A percentile compares a stretch with the other conserved stretches of the same genome.
phyloP scores from a whole-genome alignment of 2,329 filamentous ascomycete genomes.

The Calonectria honghensis region DNA sequence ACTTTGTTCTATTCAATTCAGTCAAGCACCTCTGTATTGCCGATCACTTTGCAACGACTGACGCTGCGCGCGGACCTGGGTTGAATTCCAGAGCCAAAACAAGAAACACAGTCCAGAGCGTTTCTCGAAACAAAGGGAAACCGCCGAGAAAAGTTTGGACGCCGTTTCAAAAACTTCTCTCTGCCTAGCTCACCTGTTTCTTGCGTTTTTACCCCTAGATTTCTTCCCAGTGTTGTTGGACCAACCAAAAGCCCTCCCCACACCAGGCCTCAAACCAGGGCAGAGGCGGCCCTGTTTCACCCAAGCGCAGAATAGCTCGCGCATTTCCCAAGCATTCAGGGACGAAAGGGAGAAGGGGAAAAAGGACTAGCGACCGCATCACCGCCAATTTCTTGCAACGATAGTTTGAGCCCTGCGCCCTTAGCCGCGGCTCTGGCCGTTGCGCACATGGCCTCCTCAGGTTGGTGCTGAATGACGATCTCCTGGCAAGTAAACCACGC shows the following conservation, averaged over 20 bases:
- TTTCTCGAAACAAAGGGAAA: constrained; percentile 44
- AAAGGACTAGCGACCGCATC: neutral
- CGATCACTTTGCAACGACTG: constrained; percentile 1
- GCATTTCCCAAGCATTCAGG: neutral
- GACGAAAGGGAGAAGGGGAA: neutral
- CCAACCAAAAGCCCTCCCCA: constrained; percentile 47
- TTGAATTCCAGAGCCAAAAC: constrained; percentile 41
- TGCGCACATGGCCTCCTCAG: neutral
- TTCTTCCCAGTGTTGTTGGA: constrained; percentile 16
- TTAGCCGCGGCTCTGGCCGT: constrained; percentile 3
- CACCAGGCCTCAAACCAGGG: constrained; percentile 48
- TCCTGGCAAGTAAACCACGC: neutral
- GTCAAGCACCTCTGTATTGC: neutral
- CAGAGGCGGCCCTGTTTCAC: constrained; percentile 50
- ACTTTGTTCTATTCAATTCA: constrained; percentile 11
- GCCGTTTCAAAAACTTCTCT: constrained; percentile 31
- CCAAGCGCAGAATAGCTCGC: constrained; percentile 51
- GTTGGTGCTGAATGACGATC: constrained; percentile 10
- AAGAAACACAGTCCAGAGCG: constrained; percentile 38
- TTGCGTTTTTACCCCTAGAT: constrained; percentile 26
- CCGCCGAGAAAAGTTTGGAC: constrained; percentile 17
- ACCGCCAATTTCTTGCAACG: neutral
- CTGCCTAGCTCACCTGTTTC: constrained; percentile 7
- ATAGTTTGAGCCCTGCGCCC: neutral
- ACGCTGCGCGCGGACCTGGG: constrained; percentile 11